Evolutionary conservation across 257 asterid genomes (phyloP).

Genomic region (Jacaranda mimosifolia): DNA sequence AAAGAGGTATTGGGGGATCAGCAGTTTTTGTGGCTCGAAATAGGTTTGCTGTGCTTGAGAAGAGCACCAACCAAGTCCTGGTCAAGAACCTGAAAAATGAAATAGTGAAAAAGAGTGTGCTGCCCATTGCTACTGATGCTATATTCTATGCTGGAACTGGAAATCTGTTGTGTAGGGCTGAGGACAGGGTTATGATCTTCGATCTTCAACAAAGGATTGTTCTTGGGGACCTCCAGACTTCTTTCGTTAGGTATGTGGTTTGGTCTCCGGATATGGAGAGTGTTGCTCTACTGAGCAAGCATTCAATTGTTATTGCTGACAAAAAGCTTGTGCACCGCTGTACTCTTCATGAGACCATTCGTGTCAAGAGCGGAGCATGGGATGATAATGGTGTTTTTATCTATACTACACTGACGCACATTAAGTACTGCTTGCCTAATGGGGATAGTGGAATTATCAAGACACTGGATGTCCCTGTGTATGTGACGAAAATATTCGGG

Average conservation of each 20-base stretch:
- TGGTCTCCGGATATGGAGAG: slow-evolving; percentile 98
- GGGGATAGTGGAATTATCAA: slow-evolving; percentile 97
- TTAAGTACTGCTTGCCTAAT: slow-evolving; percentile 96
- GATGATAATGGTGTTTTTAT: slow-evolving; percentile 96
- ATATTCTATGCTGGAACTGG: slow-evolving; percentile 98
- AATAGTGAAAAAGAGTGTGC: slow-evolving; percentile 68
- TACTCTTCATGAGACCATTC: slow-evolving; percentile 98
- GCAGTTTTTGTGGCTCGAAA: slow-evolving; percentile 95
- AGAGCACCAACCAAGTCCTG: slow-evolving; percentile 77
- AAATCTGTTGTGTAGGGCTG: slow-evolving; percentile 92
- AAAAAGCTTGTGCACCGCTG: slow-evolving; percentile 92
- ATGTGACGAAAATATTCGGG: slow-evolving; percentile 84
- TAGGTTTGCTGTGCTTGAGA: slow-evolving; percentile 95
- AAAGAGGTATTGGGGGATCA: slow-evolving; percentile 87
- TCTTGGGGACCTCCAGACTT: slow-evolving; percentile 87
- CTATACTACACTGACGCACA: slow-evolving; percentile 90
- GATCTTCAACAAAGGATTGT: slow-evolving; percentile 91
- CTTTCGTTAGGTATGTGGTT: slow-evolving; percentile 86
- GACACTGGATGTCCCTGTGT: slow-evolving; percentile 91
- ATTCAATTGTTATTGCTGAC: slow-evolving; percentile 94
- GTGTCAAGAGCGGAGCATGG: slow-evolving; percentile 99
- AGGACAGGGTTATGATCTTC: slow-evolving; percentile 89
- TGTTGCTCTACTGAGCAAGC: slow-evolving; percentile 95
- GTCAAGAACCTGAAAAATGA: slow-evolving; percentile 89
- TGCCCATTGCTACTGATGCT: slow-evolving; percentile 88